Evolutionary conservation across 345 rosid species (phyloP).

Genomic region (Conringia planisiliqua): DNA sequence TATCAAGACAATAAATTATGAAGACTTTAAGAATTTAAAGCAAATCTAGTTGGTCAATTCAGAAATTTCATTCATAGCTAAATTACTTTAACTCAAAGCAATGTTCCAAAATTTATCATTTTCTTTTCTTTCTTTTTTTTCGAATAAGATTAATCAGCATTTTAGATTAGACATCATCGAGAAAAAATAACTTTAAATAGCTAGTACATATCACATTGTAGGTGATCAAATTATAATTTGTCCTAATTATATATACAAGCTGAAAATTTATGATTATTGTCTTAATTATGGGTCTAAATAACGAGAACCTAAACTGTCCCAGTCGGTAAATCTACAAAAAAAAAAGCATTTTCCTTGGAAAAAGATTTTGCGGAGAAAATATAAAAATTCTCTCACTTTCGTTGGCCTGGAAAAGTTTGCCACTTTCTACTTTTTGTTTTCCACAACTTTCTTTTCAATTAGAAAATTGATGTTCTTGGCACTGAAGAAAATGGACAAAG

Average conservation of each 20-base stretch:
- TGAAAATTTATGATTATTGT: not conserved
- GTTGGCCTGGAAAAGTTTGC: constrained; percentile 26
- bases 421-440: constrained; percentile 10
- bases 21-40: constrained; percentile 14
- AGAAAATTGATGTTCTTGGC: constrained; percentile 38
- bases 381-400: constrained; percentile 18
- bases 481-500: constrained; percentile 34
- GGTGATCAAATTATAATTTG: no score
- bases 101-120: no score
- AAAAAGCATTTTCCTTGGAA: not conserved
- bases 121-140: no score
- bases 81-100: not conserved
- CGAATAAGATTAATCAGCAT: not conserved
- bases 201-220: not conserved
- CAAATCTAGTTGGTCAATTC: constrained; percentile 9
- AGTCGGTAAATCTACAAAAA: constrained; percentile 31
- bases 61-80: not conserved
- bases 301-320: constrained; percentile 33
- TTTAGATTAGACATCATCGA: not conserved
- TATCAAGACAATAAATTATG: not conserved
- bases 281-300: constrained; percentile 12
- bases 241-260: not conserved
- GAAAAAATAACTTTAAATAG: not conserved
- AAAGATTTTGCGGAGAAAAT: constrained; percentile 5
- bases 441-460: constrained; percentile 29